Percentiles rank a stretch among this genome's conserved stretches.
These are phyloP conservation scores for Prinsepia uniflora DNA, from an alignment of 306 rosid species.

Conservation along the genomic window DNA sequence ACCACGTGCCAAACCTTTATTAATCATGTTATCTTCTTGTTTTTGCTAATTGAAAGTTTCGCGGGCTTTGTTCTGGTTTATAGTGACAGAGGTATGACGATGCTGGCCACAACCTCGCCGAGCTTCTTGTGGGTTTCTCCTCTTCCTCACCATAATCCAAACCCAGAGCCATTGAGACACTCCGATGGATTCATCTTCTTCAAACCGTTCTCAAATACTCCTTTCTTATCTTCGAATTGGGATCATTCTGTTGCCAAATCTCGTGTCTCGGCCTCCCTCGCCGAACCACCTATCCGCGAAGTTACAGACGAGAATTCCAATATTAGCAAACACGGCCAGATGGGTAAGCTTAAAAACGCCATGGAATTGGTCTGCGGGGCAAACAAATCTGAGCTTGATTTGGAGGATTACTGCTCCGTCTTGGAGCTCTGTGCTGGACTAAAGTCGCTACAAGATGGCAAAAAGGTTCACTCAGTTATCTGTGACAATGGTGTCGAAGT, in stretches of 20 bases:
- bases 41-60: neutral
- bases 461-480: constrained; percentile 49
- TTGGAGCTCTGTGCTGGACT: constrained; percentile 70
- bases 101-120: constrained; percentile 28
- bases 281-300: constrained; percentile 13
- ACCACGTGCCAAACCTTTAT: constrained; percentile 25
- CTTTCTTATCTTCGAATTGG: constrained; percentile 22
- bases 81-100: constrained; percentile 28
- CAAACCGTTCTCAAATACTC: constrained; percentile 27
- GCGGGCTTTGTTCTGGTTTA: constrained; percentile 5
- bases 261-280: constrained; percentile 24
- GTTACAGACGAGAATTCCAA: constrained; percentile 20
- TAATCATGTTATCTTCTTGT: neutral
- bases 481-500: constrained; percentile 28
- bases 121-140: constrained; percentile 24
- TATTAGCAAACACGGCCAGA: constrained; percentile 37
- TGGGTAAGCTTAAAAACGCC: constrained; percentile 56
- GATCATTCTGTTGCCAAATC: constrained; percentile 21
- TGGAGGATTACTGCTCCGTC: constrained; percentile 46
- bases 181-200: constrained; percentile 28
- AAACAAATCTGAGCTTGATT: constrained; percentile 39
- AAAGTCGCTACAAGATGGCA: constrained; percentile 56
- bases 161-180: constrained; percentile 9
- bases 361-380: constrained; percentile 38
- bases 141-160: constrained; percentile 5